Percentiles rank a stretch among this genome's conserved stretches.
phyloP scores from a whole-genome alignment of 2,329 filamentous ascomycete species.

The Arthrobotrys iridis region DNA sequence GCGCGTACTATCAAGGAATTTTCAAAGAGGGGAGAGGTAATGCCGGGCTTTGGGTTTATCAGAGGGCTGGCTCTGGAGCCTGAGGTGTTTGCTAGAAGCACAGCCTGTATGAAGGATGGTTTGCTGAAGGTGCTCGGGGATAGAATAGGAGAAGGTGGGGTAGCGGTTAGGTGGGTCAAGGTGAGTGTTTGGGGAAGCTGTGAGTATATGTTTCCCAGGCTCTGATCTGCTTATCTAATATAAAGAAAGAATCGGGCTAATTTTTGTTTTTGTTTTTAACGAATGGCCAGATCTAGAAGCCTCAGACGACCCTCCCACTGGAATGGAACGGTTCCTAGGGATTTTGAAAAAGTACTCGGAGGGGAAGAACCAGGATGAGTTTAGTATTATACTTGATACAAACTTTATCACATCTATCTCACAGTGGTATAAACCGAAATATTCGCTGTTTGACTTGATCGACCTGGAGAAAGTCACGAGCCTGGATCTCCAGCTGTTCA shows the following conservation, averaged over 20 bases:
- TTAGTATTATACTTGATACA: constrained; percentile 27
- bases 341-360: constrained; percentile 39
- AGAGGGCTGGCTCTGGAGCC: constrained; percentile 35
- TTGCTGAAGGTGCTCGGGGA: constrained; percentile 33
- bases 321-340: constrained; percentile 19
- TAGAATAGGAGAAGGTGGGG: constrained; percentile 16
- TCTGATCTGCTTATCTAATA: not conserved
- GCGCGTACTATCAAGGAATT: constrained; percentile 19
- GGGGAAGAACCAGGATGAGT: constrained; percentile 18
- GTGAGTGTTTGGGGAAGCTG: constrained; percentile 48
- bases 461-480: constrained; percentile 32
- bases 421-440: constrained; percentile 23
- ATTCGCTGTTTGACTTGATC: constrained; percentile 38
- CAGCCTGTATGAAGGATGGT: constrained; percentile 30
- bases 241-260: not conserved
- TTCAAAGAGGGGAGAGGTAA: not conserved
- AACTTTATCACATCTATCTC: constrained; percentile 32
- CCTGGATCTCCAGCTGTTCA: constrained; percentile 28
- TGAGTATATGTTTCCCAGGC: constrained; percentile 10
- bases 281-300: constrained; percentile 35
- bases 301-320: constrained; percentile 22
- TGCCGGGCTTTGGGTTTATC: constrained; percentile 33
- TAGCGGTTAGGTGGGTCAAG: constrained; percentile 36
- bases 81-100: constrained; percentile 39
- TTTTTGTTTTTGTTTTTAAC: not conserved